Percentiles rank a stretch among this genome's conserved stretches.
phyloP scores from a whole-genome alignment of 352 stramenopile genomes.

The Phytophthora pseudosyringae region DNA sequence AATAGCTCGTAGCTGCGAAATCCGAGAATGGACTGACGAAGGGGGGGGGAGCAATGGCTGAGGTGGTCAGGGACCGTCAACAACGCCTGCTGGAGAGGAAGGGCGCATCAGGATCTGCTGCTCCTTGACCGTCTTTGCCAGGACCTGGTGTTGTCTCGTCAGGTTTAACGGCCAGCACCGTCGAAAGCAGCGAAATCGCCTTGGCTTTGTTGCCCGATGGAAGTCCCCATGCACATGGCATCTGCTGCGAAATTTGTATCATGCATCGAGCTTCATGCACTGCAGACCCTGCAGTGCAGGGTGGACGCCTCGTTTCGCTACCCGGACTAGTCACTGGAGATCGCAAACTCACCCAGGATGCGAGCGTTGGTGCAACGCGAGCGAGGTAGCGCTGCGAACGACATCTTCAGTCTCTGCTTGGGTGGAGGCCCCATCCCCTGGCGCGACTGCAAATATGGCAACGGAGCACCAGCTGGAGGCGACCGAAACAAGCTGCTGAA shows the following conservation, averaged over 20 bases:
- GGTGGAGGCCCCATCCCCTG: constrained; percentile 3
- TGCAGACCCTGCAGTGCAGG: background rate
- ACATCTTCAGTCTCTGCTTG: constrained; percentile 12
- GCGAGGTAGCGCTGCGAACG: too few species aligned
- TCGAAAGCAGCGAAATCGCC: constrained; percentile 31
- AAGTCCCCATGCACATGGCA: constrained; percentile 1
- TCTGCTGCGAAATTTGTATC: constrained; percentile 30
- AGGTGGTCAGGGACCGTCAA: constrained; percentile 19
- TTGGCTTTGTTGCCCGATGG: constrained; percentile 26
- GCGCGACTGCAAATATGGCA: constrained; percentile 22
- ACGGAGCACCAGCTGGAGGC: constrained; percentile 5
- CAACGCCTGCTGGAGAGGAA: constrained; percentile 14
- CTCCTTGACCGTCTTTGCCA: constrained; percentile 29
- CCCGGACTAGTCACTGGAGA: background rate
- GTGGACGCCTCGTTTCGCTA: background rate
- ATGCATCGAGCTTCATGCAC: constrained; percentile 18
- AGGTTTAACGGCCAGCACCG: constrained; percentile 19
- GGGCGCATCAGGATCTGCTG: constrained; percentile 36
- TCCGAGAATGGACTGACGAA: constrained; percentile 25
- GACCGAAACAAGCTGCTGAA: background rate
- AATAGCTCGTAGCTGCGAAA: constrained; percentile 19
- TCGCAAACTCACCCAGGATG: constrained; percentile 1
- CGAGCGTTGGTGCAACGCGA: constrained; percentile 1
- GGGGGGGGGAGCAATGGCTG: background rate
- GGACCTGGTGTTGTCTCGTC: constrained; percentile 1